Evolutionary conservation across 2,329 filamentous ascomycete genomes (phyloP).

Genomic region (Rhinocladiella mackenziei): DNA sequence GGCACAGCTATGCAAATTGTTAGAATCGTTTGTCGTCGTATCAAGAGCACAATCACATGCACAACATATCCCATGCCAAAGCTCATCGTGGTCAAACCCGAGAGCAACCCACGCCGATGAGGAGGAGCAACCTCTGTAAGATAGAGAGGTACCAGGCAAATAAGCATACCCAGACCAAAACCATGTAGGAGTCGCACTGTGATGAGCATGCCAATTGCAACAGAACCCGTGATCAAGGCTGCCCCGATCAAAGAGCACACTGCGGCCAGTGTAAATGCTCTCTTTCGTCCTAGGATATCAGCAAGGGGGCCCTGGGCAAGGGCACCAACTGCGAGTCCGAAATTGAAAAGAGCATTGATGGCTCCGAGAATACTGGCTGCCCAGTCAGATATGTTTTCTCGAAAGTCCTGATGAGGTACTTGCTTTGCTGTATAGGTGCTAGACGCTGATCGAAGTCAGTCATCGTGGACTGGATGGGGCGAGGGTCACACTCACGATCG

Average conservation of each 20-base stretch:
- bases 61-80: slow-evolving; percentile 14
- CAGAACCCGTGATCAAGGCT: slow-evolving; percentile 37
- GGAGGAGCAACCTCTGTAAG: slow-evolving; percentile 43
- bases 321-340: slow-evolving; percentile 38
- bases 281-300: slow-evolving; percentile 37
- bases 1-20: slow-evolving; percentile 3
- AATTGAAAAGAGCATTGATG: slow-evolving; percentile 44
- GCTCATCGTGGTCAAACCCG: slow-evolving; percentile 5
- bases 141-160: slow-evolving; percentile 42
- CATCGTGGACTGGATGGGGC: too few species aligned
- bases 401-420: too few species aligned
- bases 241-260: slow-evolving; percentile 34
- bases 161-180: slow-evolving; percentile 43
- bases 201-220: slow-evolving; percentile 16
- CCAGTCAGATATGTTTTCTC: too few species aligned
- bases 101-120: slow-evolving; percentile 39
- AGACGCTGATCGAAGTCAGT: too few species aligned
- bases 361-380: slow-evolving; percentile 32
- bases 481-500: slow-evolving; percentile 13
- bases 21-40: background rate
- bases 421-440: too few species aligned
- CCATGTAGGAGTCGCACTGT: slow-evolving; percentile 31
- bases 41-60: background rate
- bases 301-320: slow-evolving; percentile 38
- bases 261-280: slow-evolving; percentile 36